Evolutionary conservation across 768 basidiomycete genomes (phyloP), one percentile per base, ranked within the genome.

Genomic region (Sarcodon aspratus): DNA sequence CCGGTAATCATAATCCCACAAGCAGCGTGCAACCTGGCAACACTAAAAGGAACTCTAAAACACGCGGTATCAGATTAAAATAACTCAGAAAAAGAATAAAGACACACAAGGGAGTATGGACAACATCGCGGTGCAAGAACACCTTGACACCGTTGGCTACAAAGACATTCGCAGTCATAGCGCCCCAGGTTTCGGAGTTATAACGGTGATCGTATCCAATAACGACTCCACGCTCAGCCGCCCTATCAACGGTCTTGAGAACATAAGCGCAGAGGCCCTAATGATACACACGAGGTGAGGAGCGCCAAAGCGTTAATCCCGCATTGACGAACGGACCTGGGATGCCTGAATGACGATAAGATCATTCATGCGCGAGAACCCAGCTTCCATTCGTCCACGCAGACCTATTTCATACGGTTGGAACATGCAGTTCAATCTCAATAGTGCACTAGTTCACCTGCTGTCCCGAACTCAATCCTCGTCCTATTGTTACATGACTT

Each of bases 1-100:
- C 85, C 88, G 54, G 91, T 94, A 45, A 94, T 85, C 91, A 94
- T 94, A 3, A 93, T 78, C 15, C 91, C 91, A 51, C 84, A 83
- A 1, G 83, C 81, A 3, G 90, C 88, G 9, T 68, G 68, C 43
- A 88, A 58, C 46, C 63, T 68, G 55, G 78, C 80, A 11, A 91
- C 73, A 27, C 76, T 74, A 61, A 90, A 93, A 0, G 91, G 91
- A 1, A 91, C 87, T 62, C 88, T 90, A 53, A 7, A n/a, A 37
- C 36, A 47, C 45, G 44, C 13, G 18, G 13, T 51, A 50, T 33
- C 43, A 9, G 18, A 3, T 33, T 33, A 31, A 36, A 35, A 53
- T 32, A 32, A 27, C 32, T 15, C 15, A 42, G 27, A 27, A 3
- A 10, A 10, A 9, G 11, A 33, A 10, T 48, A 45, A 51, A 36